Conservation (phyloP, 2,329 filamentous ascomycete genomes). For the Aspergillus pseudoglaucus region DNA sequence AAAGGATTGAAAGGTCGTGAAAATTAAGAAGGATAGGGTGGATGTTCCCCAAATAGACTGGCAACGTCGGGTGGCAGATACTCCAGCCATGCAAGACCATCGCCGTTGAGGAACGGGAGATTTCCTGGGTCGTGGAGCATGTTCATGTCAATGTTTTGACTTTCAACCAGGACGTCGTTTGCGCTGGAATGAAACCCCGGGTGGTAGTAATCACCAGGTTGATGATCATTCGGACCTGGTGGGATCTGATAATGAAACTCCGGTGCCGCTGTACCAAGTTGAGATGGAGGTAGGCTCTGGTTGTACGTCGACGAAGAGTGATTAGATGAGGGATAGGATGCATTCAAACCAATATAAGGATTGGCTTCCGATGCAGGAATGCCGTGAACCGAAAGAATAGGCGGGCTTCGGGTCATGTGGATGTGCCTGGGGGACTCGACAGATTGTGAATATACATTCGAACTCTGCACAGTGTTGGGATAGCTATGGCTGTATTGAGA, state of each 20-base stretch:
- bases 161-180: conserved; percentile 61
- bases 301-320: conserved; percentile 20
- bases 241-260: conserved; percentile 19
- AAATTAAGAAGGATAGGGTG: conserved; percentile 17
- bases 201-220: conserved; percentile 12
- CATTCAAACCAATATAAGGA: conserved; percentile 45
- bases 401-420: conserved; percentile 11
- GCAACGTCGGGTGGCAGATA: conserved; percentile 63
- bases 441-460: conserved; percentile 23
- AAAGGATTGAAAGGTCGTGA: neutral
- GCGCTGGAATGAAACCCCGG: conserved; percentile 12
- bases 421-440: conserved; percentile 25
- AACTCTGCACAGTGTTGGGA: conserved; percentile 11
- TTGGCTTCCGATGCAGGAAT: conserved; percentile 26
- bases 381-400: conserved; percentile 34
- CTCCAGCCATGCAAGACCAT: conserved; percentile 69
- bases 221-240: conserved; percentile 11
- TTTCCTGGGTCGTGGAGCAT: conserved; percentile 43
- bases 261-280: conserved; percentile 14
- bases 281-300: conserved; percentile 12
- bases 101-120: conserved; percentile 43
- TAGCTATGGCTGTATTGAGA: conserved; percentile 27
- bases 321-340: conserved; percentile 31
- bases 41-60: conserved; percentile 44
- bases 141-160: conserved; percentile 70